Evolutionary conservation across 2,329 filamentous ascomycete species (phyloP), one percentile per base, ranked within the genome.

Genomic region (Pseudogymnoascus sp.): DNA sequence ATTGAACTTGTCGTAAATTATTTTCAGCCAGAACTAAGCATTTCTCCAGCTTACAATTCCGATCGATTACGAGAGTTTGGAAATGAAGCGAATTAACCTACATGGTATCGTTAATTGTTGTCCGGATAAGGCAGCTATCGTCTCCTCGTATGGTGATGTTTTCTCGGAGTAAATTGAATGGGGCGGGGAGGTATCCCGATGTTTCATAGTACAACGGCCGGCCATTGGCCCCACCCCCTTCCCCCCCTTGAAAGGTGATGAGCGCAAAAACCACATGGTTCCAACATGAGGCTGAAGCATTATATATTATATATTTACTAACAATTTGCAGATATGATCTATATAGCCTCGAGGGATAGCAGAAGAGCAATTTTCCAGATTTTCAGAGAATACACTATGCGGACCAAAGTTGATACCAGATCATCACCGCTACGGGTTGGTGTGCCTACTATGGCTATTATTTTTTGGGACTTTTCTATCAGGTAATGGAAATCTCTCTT

Each of bases 401-500:
- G 20, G 6, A 43, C 39, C 20, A 25, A 25, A 25, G 20, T 43
- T 25, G 39, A 25, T 43, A 43, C 20, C 6, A 43, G 22, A 25
- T 20, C 20, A 43, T 43, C 12, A 6, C 12, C 12, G 25, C 4
- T n/a, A 6, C 7, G 39, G 11, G 5, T n/a, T 6, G 39, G 6
- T 18, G 39, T 25, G 20, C 57, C 43, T 16, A 37, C 38, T 6
- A 62, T 43, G 11, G 36, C 57, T n/a, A 16, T 62, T 30, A 33
- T 62, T 62, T 22, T 25, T 30, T 6, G 57, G 38, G 9, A 16
- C 60, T 8, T 62, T 62, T 20, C 18, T 54, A 5, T 47, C 60
- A 14, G 58, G 58, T 62, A 60, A 37, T 3, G 20, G 14, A 4
- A 47, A 16, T 14, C 6, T 16, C 14, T 4, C 12, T 25, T 20